Percentiles rank a stretch among this genome's conserved stretches.
Conservation (phyloP, 805 yeast species). For the Schwanniomyces sp. region DNA sequence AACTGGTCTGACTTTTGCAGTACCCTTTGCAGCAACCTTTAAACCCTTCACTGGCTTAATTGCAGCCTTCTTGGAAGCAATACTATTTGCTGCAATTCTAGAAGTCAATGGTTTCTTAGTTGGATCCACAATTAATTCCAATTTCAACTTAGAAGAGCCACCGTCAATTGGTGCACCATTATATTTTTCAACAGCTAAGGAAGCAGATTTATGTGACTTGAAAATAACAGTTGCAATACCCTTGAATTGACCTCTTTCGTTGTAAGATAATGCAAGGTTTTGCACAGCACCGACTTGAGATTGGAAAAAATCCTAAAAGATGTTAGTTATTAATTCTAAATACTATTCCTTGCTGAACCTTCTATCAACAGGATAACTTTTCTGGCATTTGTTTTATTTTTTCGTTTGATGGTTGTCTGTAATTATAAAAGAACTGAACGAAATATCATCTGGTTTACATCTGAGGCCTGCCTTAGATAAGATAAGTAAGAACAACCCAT, state of each 20-base stretch:
- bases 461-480: conserved; percentile 1
- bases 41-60: conserved; percentile 11
- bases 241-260: conserved; percentile 83
- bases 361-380: neutral
- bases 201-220: conserved; percentile 66
- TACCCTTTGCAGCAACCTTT: conserved; percentile 10
- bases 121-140: conserved; percentile 86
- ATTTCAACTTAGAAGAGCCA: conserved; percentile 72
- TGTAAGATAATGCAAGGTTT: conserved; percentile 71
- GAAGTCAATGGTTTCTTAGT: conserved; percentile 69
- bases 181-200: conserved; percentile 76
- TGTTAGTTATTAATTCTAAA: conserved; percentile 21
- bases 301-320: conserved; percentile 78
- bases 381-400: neutral
- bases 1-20: conserved; percentile 10
- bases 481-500: neutral
- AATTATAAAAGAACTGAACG: neutral
- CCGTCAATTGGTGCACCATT: conserved; percentile 93
- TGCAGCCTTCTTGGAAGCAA: conserved; percentile 26
- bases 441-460: neutral
- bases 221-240: conserved; percentile 91
- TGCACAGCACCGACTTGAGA: conserved; percentile 84
- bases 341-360: neutral
- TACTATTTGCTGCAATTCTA: conserved; percentile 61
- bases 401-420: neutral